Base-by-base conservation (phyloP, 1,284 basidiomycete species). In the Polyporus tsugae region DNA sequence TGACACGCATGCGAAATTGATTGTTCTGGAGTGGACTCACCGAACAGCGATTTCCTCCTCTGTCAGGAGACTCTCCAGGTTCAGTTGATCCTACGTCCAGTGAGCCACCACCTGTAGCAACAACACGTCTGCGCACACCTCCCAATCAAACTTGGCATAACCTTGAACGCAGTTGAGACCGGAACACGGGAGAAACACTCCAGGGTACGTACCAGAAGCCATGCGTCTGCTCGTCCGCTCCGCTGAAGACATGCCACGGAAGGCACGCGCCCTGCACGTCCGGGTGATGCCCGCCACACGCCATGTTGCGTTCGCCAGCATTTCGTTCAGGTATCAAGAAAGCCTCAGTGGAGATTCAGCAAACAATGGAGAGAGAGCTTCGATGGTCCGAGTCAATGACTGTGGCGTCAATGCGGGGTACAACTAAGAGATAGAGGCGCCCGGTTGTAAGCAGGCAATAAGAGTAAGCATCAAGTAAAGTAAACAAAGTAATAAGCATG, bases 21-120 rank as follows among this genome's bases (percentile, higher is more conserved):
- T 62, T 67, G 63, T 46, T 46, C 44, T 4, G 46, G 58, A 55
- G 52, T 64, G 52, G 13, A 77, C 87, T 62, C 70, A 95, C 95
- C 94, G 89, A 76, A 98, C 93, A 6, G 95, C 94, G 68, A 89
- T 85, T 81, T 99, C 97, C 61, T 98, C 97, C 55, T 97, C 95
- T 0, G 94, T 95, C 62, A 99, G 83, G 55, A 95, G 83, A 0
- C 90, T 89, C 69, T 93, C 91, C 57, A 95, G 77, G 75, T 87
- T 88, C 69, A 97, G 80, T 0, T 95, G 93, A 77, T 96, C 95
- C 92, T 95, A 63, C 60, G n/a, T 6, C 4, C 17, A 4, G 10
- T 60, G 35, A 36, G 35, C 64, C 29, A 64, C 19, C 38, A 15
- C 1, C 35, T 29, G 11, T 15, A 35, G 17, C 25, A 22, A 49